phyloP scores from a whole-genome alignment of 2,329 filamentous ascomycete genomes.

The Fusarium anthophilum region DNA sequence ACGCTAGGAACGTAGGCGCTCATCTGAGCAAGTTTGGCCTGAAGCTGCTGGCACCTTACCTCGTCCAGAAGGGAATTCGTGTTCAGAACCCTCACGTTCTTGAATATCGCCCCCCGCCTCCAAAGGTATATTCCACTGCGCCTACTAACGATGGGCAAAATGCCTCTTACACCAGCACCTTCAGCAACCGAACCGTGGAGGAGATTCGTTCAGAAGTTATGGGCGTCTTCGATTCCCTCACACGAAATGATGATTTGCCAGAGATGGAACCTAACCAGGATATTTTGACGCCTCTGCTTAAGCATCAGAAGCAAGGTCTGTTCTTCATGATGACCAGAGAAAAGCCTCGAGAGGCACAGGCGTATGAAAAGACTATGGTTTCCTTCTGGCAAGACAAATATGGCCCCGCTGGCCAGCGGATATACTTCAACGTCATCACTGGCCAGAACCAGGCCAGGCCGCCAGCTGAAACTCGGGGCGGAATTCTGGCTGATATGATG shows the following conservation, averaged over 20 bases:
- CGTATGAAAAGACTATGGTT: conserved; percentile 68
- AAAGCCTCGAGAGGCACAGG: conserved; percentile 67
- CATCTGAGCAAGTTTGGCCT: conserved; percentile 71
- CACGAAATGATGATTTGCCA: conserved; percentile 78
- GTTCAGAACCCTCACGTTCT: conserved; percentile 80
- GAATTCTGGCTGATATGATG: conserved; percentile 88
- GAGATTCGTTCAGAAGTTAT: conserved; percentile 87
- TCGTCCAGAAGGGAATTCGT: conserved; percentile 73
- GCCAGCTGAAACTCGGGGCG: conserved; percentile 75
- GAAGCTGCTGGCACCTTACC: conserved; percentile 72
- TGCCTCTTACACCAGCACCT: conserved; percentile 40
- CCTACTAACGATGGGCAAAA: conserved; percentile 39
- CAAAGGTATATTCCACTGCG: conserved; percentile 44
- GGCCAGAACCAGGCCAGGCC: conserved; percentile 68
- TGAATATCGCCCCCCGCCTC: conserved; percentile 55
- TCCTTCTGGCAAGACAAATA: conserved; percentile 80
- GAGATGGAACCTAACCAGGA: conserved; percentile 71
- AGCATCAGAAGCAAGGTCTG: conserved; percentile 90
- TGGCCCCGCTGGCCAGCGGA: conserved; percentile 59
- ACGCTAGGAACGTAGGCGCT: conserved; percentile 71
- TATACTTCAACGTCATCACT: conserved; percentile 88
- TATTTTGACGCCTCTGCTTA: conserved; percentile 75
- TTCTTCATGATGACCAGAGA: conserved; percentile 87
- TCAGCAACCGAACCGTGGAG: conserved; percentile 73
- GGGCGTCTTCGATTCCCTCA: conserved; percentile 86